phyloP scores from a whole-genome alignment of 2,329 filamentous ascomycete species.

The Fonsecaea erecta region DNA sequence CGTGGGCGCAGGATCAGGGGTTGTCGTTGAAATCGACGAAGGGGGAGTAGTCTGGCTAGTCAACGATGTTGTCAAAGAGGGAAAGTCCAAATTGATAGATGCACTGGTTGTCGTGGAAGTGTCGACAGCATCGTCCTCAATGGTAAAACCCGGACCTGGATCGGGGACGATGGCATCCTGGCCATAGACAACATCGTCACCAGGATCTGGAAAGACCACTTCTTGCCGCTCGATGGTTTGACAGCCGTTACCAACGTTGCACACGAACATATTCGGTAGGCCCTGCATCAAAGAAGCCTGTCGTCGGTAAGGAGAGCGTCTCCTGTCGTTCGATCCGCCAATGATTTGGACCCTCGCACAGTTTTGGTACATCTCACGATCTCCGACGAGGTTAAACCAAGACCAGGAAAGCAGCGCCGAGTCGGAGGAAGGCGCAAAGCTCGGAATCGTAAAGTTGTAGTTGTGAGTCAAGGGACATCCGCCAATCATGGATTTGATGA shows the following conservation, averaged over 20 bases:
- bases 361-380: conserved; percentile 87
- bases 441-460: conserved; percentile 70
- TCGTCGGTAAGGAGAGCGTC: conserved; percentile 20
- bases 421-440: conserved; percentile 60
- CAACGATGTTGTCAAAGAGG: neutral
- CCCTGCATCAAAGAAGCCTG: conserved; percentile 50
- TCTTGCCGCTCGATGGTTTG: conserved; percentile 62
- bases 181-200: conserved; percentile 55
- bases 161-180: conserved; percentile 38
- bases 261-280: conserved; percentile 72
- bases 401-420: conserved; percentile 75
- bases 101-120: neutral
- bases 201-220: conserved; percentile 69
- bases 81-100: neutral
- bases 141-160: conserved; percentile 29
- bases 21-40: neutral
- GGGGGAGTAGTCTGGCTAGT: neutral
- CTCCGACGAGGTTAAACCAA: conserved; percentile 76
- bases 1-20: neutral
- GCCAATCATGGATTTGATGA: conserved; percentile 67
- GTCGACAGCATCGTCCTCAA: conserved; percentile 10
- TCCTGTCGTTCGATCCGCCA: conserved; percentile 29
- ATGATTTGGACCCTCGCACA: conserved; percentile 72
- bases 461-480: conserved; percentile 57
- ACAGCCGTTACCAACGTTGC: conserved; percentile 68